Evolutionary conservation across 345 rosid genomes (phyloP), one percentile per base, ranked within the genome.

Genomic region (Odontarrhena argentea): DNA sequence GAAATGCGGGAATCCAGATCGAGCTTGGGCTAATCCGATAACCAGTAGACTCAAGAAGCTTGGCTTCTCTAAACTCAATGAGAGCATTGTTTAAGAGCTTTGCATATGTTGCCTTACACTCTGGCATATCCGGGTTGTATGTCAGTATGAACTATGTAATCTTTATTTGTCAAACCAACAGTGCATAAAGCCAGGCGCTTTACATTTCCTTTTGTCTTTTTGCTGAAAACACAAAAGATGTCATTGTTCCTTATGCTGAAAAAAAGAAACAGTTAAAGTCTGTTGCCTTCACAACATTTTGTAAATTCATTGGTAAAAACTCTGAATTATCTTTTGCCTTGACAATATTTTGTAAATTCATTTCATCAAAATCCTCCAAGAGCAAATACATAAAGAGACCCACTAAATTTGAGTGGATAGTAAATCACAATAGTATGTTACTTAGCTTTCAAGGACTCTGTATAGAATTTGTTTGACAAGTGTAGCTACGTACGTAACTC

Each of bases 1-100:
- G 75, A 87, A 79, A 76, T 94, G 99, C 28, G 89, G 99, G 41
- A 81, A 79, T 67, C 82, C 86, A 5, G 87, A 88, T 65, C 82
- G 81, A 82, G 85, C 88, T 50, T 86, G 99, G 99, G 77, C 88
- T 37, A 79, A 71, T 67, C 95, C 97, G 6, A 68, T 88, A 65
- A 81, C 94, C 9, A 87, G 71, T 62, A 82, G 82, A 65, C 91
- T 94, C 76, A 94, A 81, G 84, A 94, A 94, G 81, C 96, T 91
- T 57, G 85, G 97, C 55, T 94, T 91, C 85, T 91, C 99, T 26
- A 94, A 88, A 79, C 91, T 94, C 58, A 83, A 85, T 0, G 87
- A 91, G 64, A 88, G 88, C 75, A 73, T 82, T 64, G 43, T 75
- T 78, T 94, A 87, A 74, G 22, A 15, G 40, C 62, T 37, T 32